A percentile compares a stretch with the other conserved stretches of the same genome.
Conservation (phyloP, 106 monocot species). For the Dactylorhiza incarnata region DNA sequence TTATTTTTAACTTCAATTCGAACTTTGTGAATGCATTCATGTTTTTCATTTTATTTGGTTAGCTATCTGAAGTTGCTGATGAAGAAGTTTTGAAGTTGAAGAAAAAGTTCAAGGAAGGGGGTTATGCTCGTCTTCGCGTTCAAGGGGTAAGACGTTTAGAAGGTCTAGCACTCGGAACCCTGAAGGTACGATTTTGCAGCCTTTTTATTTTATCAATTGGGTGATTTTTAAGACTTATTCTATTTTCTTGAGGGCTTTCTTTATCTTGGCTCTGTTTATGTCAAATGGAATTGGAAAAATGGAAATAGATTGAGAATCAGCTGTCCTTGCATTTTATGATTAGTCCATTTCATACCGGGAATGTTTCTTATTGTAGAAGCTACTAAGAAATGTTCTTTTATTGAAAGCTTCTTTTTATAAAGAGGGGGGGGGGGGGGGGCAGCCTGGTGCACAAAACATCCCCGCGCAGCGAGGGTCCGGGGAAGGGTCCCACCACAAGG, state of each 20-base stretch:
- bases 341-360: neutral
- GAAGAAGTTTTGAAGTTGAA: constrained; percentile 51
- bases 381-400: neutral
- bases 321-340: neutral
- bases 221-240: neutral
- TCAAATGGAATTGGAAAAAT: neutral
- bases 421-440: no score
- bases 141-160: constrained; percentile 67
- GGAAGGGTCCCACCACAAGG: no score
- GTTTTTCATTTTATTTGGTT: constrained; percentile 6
- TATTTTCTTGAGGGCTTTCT: neutral
- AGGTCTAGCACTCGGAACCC: constrained; percentile 73
- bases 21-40: neutral
- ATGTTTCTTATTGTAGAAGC: neutral
- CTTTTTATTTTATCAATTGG: neutral
- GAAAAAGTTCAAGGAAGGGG: constrained; percentile 77
- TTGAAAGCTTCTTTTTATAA: neutral
- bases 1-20: neutral
- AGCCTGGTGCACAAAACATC: no score
- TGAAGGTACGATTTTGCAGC: constrained; percentile 47
- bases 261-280: neutral
- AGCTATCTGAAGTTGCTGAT: constrained; percentile 72
- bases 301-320: neutral
- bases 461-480: no score
- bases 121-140: constrained; percentile 63